These are phyloP conservation scores for Penicillium riverlandense DNA, from an alignment of 495 filamentous ascomycete genomes.

Conservation along the genomic window DNA sequence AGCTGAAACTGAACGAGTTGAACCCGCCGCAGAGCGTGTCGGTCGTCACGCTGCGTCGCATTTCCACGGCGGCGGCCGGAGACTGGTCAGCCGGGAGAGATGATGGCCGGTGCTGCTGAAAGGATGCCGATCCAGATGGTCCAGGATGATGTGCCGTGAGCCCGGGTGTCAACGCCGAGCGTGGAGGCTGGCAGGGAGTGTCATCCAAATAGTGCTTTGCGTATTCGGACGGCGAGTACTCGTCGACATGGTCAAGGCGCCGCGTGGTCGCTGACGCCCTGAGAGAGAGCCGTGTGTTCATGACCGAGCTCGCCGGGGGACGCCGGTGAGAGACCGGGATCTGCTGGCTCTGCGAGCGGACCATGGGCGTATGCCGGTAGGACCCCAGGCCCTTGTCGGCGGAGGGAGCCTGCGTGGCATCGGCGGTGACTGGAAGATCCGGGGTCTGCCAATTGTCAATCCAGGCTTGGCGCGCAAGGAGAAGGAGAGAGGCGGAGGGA, in stretches of 20 bases:
- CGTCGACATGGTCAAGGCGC: constrained; percentile 31
- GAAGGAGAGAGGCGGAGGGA: constrained; percentile 15
- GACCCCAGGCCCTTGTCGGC: constrained; percentile 19
- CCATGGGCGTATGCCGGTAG: constrained; percentile 32
- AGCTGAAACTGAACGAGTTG: constrained; percentile 37
- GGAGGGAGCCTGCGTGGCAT: constrained; percentile 30
- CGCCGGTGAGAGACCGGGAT: constrained; percentile 30
- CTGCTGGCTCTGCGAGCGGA: constrained; percentile 40
- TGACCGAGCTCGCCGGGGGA: constrained; percentile 13
- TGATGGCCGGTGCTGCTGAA: constrained; percentile 12
- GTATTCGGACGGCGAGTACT: constrained; percentile 39
- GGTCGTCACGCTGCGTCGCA: constrained; percentile 40
- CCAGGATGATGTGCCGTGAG: constrained; percentile 17
- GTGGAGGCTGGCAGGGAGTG: constrained; percentile 12
- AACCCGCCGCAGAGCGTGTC: constrained; percentile 39
- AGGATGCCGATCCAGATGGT: constrained; percentile 15
- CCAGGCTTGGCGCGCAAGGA: constrained; percentile 25
- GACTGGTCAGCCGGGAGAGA: constrained; percentile 14
- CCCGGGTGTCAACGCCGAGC: constrained; percentile 22
- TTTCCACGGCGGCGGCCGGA: constrained; percentile 22
- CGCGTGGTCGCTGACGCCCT: constrained; percentile 22
- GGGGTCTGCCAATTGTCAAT: constrained; percentile 45
- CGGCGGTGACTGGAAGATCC: constrained; percentile 31
- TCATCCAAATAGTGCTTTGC: constrained; percentile 30
- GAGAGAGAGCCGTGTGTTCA: constrained; percentile 28